Evolutionary conservation across 2,329 filamentous ascomycete species (phyloP), one percentile per base, ranked within the genome.

Genomic region (Fusarium marasasianum): DNA sequence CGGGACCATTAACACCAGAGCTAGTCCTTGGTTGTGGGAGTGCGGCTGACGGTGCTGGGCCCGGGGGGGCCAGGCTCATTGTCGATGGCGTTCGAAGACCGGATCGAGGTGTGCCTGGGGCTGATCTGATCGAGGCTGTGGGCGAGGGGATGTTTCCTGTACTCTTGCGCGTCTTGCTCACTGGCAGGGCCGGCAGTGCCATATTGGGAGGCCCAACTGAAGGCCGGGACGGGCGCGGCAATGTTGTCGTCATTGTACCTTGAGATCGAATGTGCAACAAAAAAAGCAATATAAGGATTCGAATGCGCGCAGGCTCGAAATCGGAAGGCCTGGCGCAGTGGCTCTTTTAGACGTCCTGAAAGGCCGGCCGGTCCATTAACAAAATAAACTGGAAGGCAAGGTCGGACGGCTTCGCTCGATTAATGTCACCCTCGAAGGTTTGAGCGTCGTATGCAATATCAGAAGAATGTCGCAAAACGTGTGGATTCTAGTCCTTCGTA

Each of bases 111-210:
- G 88, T 86, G 79, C 84, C 80, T 69, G 86, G 81, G 71, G 84
- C 77, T 71, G 84, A 79, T 78, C 82, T 87, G 24, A 82, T 80
- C 8, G 81, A 68, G 29, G 54, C 69, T 18, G 66, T 72, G 14
- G 76, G 81, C 40, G 79, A 86, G 73, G 83, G 83, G 55, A 86
- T 83, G 66, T 79, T 84, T 62, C 83, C 88, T 64, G 85, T 91
- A 82, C 89, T 92, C 81, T 92, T 94, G 71, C 93, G 89, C 44
- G 92, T 91, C 83, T 94, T 96, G 51, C 87, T 83, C 24, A 93
- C 86, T 35, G 94, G 94, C 54, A 97, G 85, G 48, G 93, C 91
- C 48, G 94, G 94, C 31, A 96, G 85, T 35, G 92, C 90, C 72
- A 91, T 88, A 37, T 90, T 91, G 22, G 94, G 93, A 55, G 94